Evolutionary conservation across 2,329 filamentous ascomycete genomes (phyloP).

Genomic region (Aspergillus sp.): DNA sequence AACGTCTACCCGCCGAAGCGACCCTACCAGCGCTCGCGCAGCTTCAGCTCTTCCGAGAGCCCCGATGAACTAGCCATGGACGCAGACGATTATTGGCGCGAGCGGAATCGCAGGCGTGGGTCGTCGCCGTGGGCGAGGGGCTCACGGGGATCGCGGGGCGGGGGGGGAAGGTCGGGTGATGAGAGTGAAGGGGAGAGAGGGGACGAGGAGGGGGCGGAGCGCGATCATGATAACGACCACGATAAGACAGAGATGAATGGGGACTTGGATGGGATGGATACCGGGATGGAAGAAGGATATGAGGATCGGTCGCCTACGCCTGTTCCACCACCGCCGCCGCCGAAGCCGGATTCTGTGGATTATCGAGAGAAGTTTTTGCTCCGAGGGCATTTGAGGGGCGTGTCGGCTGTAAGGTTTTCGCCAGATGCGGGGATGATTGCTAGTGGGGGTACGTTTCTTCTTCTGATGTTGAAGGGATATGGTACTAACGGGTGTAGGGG

Average conservation of each 20-base stretch:
- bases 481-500: constrained; percentile 53
- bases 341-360: constrained; percentile 63
- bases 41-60: constrained; percentile 40
- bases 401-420: constrained; percentile 87
- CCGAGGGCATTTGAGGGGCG: constrained; percentile 75
- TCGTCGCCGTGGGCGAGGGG: constrained; percentile 27
- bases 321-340: constrained; percentile 46
- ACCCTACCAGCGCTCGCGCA: constrained; percentile 31
- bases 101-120: constrained; percentile 32
- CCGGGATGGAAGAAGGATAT: constrained; percentile 22
- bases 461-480: background rate
- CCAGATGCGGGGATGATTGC: constrained; percentile 90
- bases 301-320: constrained; percentile 40
- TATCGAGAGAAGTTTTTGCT: constrained; percentile 74
- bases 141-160: no score
- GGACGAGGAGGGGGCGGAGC: background rate
- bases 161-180: constrained; percentile 10
- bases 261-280: constrained; percentile 1
- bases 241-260: constrained; percentile 9
- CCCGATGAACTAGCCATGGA: constrained; percentile 53
- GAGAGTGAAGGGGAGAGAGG: constrained; percentile 13
- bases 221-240: constrained; percentile 3
- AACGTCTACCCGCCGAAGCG: constrained; percentile 36
- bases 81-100: constrained; percentile 41
- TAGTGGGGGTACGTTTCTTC: constrained; percentile 65